A percentile compares a stretch with the other conserved stretches of the same genome.
Conservation (phyloP, 169 alveolate species). For the Plasmodium gallinaceum region DNA sequence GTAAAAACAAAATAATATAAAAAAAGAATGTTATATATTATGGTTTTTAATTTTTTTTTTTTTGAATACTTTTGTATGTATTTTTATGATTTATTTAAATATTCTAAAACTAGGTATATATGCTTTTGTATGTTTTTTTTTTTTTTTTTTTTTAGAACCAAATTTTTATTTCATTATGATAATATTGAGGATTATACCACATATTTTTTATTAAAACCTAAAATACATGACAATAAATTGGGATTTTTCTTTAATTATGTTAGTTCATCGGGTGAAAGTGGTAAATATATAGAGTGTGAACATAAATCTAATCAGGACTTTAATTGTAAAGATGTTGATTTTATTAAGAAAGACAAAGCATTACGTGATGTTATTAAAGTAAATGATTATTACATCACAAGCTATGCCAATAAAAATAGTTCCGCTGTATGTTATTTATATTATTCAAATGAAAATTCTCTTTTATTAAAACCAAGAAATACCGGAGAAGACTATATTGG, state of each 20-base stretch:
- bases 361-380: constrained; percentile 19
- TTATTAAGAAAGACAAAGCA: neutral
- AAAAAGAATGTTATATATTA: too few relatives aligned
- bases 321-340: neutral
- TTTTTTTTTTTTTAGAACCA: neutral
- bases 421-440: constrained; percentile 19
- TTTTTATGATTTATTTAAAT: neutral
- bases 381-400: constrained; percentile 17
- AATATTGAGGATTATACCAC: neutral
- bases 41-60: too few relatives aligned
- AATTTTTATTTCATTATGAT: constrained; percentile 1
- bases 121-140: neutral
- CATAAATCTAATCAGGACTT: neutral
- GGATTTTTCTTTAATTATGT: constrained; percentile 6
- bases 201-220: constrained; percentile 2
- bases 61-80: neutral
- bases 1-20: constrained; percentile 1
- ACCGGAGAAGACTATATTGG: neutral
- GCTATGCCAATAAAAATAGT: neutral
- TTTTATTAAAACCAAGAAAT: constrained; percentile 14
- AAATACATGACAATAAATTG: constrained; percentile 1
- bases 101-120: neutral
- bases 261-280: neutral
- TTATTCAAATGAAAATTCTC: constrained; percentile 20
- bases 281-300: constrained; percentile 6